Percentiles rank a stretch among this genome's conserved stretches.
Conservation (phyloP, 306 rosid species). For the Prunus davidiana region DNA sequence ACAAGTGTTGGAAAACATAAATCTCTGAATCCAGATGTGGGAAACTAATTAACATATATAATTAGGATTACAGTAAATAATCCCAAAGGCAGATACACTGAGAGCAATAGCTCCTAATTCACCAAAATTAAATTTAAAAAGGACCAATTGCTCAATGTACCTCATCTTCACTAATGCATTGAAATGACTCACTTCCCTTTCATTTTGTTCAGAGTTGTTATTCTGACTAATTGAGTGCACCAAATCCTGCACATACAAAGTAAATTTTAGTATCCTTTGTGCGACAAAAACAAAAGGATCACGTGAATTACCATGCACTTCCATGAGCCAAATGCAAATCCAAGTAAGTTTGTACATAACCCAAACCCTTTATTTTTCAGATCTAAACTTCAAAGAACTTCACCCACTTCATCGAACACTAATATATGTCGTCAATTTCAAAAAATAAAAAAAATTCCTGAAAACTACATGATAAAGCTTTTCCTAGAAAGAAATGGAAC, state of each 20-base stretch:
- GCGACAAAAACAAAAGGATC: conserved; percentile 17
- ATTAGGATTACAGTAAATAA: neutral
- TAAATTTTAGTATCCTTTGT: conserved; percentile 18
- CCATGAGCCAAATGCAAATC: conserved; percentile 25
- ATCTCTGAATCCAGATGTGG: too few species aligned
- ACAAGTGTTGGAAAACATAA: neutral
- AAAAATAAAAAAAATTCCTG: neutral
- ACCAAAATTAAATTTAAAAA: neutral
- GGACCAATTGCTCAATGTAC: too few species aligned
- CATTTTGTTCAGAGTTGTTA: conserved; percentile 33
- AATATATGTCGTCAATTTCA: neutral
- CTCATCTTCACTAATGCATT: conserved; percentile 69
- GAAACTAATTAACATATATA: neutral
- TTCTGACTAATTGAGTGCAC: conserved; percentile 35
- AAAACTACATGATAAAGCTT: neutral
- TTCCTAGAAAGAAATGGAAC: neutral
- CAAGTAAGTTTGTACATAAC: conserved; percentile 10
- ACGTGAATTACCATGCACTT: conserved; percentile 17
- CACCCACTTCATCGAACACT: neutral
- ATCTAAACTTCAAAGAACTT: conserved; percentile 7
- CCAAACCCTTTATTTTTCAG: neutral
- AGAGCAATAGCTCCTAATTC: neutral
- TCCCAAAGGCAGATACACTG: neutral
- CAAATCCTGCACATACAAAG: conserved; percentile 59
- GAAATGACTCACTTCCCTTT: conserved; percentile 49